Base-by-base conservation (phyloP, 2,329 filamentous ascomycete genomes). In the Whalleya microplaca region DNA sequence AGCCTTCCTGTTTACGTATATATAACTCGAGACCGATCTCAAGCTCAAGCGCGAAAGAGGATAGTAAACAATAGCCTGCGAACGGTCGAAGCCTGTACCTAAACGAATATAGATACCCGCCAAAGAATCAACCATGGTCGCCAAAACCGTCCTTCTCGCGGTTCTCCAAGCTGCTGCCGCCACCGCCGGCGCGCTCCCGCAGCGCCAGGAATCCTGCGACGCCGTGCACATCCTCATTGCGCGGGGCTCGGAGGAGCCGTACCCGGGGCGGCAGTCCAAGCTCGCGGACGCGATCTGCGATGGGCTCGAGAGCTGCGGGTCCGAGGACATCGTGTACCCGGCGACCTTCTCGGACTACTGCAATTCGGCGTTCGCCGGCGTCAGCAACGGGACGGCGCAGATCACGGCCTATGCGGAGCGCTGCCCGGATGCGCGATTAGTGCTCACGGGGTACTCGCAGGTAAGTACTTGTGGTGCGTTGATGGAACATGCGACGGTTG, bases 371-470 rank as follows among this genome's bases (percentile, higher is more conserved):
- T 53, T 45, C 16, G 58, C 53, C 6, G 69, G 69, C 21, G 63
- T 66, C 18, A 29, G 23, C 44, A 58, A 61, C 45, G 67, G 66
- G 27, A 53, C 59, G 20, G 45, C 57, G 14, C 61, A 67, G 55
- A 66, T 72, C 51, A 59, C 59, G 8, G 61, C 63, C 3, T 72
- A 71, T 42, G 57, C 64, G 16, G 56, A 58, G 45, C 59, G 57
- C 3, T 72, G 69, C 56, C 69, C 69, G 14, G 48, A 63, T n/a
- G 56, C 61, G 45, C 66, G 64, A 56, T 51, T 72, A 19, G 66
- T 70, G 27, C 29, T 72, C 45, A 69, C 60, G 14, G 69, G 69
- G 6, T 72, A 70, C 62, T 68, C 64, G 19, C 64, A 72, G 52
- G 68, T 67, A 27, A 46, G 66, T 23, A 16, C 32, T 8, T 12